These are phyloP conservation scores for Coemansia sp. DNA, from an alignment of 192 early-diverging fungal species.

Conservation along the genomic window DNA sequence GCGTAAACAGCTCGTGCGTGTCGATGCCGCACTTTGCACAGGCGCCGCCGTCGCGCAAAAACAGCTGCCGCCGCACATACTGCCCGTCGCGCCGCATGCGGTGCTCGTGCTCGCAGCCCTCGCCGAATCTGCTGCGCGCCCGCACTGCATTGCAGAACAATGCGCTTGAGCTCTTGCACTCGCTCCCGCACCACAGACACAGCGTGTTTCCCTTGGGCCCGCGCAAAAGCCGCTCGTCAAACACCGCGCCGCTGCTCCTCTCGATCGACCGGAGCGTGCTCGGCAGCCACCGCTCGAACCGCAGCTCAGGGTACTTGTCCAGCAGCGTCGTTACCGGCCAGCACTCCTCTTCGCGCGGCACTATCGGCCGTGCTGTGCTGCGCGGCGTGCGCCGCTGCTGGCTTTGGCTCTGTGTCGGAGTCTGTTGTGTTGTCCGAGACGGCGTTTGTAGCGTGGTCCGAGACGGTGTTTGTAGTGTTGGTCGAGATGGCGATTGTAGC, in stretches of 20 bases:
- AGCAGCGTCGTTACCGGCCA: constrained; percentile 39
- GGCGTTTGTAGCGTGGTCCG: not conserved
- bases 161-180: constrained; percentile 5
- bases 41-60: constrained; percentile 40
- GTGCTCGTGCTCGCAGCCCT: constrained; percentile 51
- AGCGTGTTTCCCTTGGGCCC: constrained; percentile 26
- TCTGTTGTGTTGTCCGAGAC: not conserved
- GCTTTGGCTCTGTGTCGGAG: not conserved
- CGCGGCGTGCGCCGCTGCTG: constrained; percentile 7
- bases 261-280: constrained; percentile 16
- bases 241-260: constrained; percentile 11
- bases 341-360: constrained; percentile 35
- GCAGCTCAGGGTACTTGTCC: constrained; percentile 36
- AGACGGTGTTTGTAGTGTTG: not conserved
- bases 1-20: constrained; percentile 24
- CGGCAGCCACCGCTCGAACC: constrained; percentile 44
- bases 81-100: constrained; percentile 38
- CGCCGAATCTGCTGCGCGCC: constrained; percentile 11
- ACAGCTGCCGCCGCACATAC: constrained; percentile 45
- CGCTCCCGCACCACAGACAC: constrained; percentile 44
- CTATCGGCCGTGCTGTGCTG: constrained; percentile 22
- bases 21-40: constrained; percentile 41
- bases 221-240: constrained; percentile 39
- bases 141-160: constrained; percentile 21
- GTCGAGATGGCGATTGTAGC: not conserved